Conservation (phyloP, 1,284 basidiomycete genomes). For the Irpex sp. region DNA sequence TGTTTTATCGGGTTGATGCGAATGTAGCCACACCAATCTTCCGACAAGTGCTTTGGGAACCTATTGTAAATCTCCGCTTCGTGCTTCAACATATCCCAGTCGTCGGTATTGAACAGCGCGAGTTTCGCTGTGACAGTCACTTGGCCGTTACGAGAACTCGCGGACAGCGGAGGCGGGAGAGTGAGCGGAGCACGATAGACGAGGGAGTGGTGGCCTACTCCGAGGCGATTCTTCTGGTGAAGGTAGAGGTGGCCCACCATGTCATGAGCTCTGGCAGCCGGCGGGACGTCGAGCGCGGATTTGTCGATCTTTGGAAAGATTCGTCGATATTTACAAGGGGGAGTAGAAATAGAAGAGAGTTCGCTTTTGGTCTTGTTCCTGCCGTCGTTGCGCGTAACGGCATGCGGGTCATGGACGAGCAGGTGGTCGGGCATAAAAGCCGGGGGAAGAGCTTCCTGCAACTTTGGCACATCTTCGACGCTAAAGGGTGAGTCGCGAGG, state of each 20-base stretch:
- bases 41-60: slow-evolving; percentile 41
- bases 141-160: slow-evolving; percentile 17
- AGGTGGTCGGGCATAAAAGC: slow-evolving; percentile 28
- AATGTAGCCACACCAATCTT: slow-evolving; percentile 45
- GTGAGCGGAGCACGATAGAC: slow-evolving; percentile 28
- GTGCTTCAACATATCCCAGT: slow-evolving; percentile 24
- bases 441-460: slow-evolving; percentile 25
- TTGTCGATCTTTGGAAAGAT: background rate
- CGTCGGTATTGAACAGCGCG: slow-evolving; percentile 13
- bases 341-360: background rate
- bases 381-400: background rate
- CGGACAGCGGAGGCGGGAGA: slow-evolving; percentile 23
- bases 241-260: slow-evolving; percentile 22
- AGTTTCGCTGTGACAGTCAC: slow-evolving; percentile 31
- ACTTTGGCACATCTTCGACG: slow-evolving; percentile 15
- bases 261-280: background rate
- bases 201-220: slow-evolving; percentile 29
- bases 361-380: background rate
- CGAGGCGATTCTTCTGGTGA: slow-evolving; percentile 23
- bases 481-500: slow-evolving; percentile 4
- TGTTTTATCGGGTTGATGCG: slow-evolving; percentile 28
- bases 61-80: slow-evolving; percentile 43
- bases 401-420: slow-evolving; percentile 24
- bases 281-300: background rate
- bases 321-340: background rate